phyloP scores from a whole-genome alignment of 192 early-diverging fungal genomes.

The Backusella psychrophila region DNA sequence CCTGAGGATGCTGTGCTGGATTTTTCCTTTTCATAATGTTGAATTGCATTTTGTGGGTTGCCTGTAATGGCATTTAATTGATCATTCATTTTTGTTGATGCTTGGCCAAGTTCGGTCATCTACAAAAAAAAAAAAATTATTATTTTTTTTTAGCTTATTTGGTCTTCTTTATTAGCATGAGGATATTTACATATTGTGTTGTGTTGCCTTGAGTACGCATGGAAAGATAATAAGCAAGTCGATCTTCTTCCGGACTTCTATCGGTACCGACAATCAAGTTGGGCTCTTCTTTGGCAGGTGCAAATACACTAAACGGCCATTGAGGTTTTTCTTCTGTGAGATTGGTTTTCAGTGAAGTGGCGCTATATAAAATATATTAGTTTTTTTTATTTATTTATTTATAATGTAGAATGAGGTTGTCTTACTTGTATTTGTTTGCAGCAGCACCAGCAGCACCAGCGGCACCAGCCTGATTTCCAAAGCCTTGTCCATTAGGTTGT shows the following conservation, averaged over 20 bases:
- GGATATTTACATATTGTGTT: slow-evolving; percentile 25
- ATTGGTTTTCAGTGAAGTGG: slow-evolving; percentile 39
- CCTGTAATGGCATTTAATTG: slow-evolving; percentile 38
- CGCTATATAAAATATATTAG: slow-evolving; percentile 30
- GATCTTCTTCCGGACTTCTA: slow-evolving; percentile 61
- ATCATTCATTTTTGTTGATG: slow-evolving; percentile 29
- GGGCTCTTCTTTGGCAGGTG: slow-evolving; percentile 55
- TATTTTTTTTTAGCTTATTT: not conserved
- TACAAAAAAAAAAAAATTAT: slow-evolving; percentile 31
- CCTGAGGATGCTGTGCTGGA: not conserved
- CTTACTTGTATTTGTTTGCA: slow-evolving; percentile 40
- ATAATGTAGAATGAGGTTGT: slow-evolving; percentile 6
- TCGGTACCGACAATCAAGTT: slow-evolving; percentile 60
- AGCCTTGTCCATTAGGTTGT: slow-evolving; percentile 24
- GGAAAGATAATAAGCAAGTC: slow-evolving; percentile 46
- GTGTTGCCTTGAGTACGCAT: slow-evolving; percentile 24
- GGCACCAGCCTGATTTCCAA: slow-evolving; percentile 17
- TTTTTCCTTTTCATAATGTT: slow-evolving; percentile 37
- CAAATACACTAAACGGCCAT: slow-evolving; percentile 57
- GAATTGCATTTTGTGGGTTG: slow-evolving; percentile 36
- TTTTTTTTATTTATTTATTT: not conserved
- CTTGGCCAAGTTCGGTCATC: slow-evolving; percentile 38
- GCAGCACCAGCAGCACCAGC: too few species aligned
- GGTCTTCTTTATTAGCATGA: too few species aligned
- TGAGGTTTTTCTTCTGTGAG: slow-evolving; percentile 43